Base-by-base conservation (phyloP, 2,329 filamentous ascomycete species). In the Eurotiales sp. region DNA sequence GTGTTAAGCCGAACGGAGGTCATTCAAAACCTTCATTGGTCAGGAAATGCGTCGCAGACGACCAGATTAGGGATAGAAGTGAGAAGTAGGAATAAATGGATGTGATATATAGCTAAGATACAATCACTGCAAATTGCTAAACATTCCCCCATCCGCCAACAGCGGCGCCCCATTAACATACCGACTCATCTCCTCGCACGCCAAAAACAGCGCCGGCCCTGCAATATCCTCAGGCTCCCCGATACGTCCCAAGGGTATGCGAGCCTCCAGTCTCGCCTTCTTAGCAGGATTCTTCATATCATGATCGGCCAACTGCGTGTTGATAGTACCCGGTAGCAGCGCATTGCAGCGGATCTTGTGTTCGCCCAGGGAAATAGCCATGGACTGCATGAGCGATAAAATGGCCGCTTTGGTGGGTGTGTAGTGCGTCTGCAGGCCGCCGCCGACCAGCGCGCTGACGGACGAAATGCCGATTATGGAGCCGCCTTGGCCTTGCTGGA, bases 171-270 rank as follows among this genome's bases (percentile, higher is more conserved):
- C 58, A 32, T 57, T 59, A 22, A 60, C 56, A 56, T 59, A 41
- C 39, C 39, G 19, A 27, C 19, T 25, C 39, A 41, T 25, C 39
- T 41, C 39, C 19, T 59, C 56, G 12, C 55, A 58, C 8, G 59
- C 59, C 36, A 61, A 46, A n/a, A 59, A 61, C 3, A 61, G 49
- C 1, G 87, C 88, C 1, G 88, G 88, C 0, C 88, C 88, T 0
- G 82, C 86, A 64, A 92, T 68, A 73, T 93, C 88, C 8, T 64
- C 64, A 17, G 87, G 80, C 55, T 74, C 72, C 0, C 86, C 86
- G 5, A 82, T 82, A 55, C 87, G 75, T 3, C 86, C 87, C 21
- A 91, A 71, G 37, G 88, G 87, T 57, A 90, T 89, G 54, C 88
- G 29, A 8, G 5, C 10, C 29, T 5, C 4, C 29, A 32, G 3